These are phyloP conservation scores for Entomortierella lignicola DNA, from an alignment of 192 early-diverging fungal species.

Conservation along the genomic window DNA sequence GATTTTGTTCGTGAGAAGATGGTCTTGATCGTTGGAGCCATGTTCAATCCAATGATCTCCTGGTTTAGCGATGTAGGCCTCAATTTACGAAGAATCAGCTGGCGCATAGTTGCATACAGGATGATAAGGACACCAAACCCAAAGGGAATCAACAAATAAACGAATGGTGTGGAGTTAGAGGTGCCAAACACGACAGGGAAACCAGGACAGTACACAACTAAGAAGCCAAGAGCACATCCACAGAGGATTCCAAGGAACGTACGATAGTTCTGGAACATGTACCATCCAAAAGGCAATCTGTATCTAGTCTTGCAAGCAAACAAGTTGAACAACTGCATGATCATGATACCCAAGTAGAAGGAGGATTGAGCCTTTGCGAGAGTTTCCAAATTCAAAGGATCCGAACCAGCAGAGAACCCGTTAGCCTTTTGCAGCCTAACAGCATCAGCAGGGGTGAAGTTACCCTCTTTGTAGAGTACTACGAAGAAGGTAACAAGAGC, in stretches of 20 bases:
- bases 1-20: constrained; percentile 43
- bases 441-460: constrained; percentile 73
- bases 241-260: constrained; percentile 74
- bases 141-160: constrained; percentile 88
- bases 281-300: constrained; percentile 78
- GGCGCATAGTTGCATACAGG: constrained; percentile 78
- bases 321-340: constrained; percentile 94
- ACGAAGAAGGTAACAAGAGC: constrained; percentile 81
- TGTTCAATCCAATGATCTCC: constrained; percentile 84
- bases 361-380: constrained; percentile 84
- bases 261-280: constrained; percentile 82
- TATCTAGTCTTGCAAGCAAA: constrained; percentile 91
- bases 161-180: constrained; percentile 60
- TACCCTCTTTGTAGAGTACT: constrained; percentile 70
- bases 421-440: constrained; percentile 65
- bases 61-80: constrained; percentile 73
- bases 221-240: constrained; percentile 72
- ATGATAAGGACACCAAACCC: constrained; percentile 84
- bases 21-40: constrained; percentile 53
- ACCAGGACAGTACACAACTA: constrained; percentile 87
- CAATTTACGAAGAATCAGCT: constrained; percentile 68
- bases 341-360: constrained; percentile 80
- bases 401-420: constrained; percentile 56
- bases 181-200: constrained; percentile 87
- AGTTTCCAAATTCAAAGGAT: constrained; percentile 55